Evolutionary conservation across 805 yeast species (phyloP), one percentile per base, ranked within the genome.

Genomic region (Saccharomycopsis amapae): DNA sequence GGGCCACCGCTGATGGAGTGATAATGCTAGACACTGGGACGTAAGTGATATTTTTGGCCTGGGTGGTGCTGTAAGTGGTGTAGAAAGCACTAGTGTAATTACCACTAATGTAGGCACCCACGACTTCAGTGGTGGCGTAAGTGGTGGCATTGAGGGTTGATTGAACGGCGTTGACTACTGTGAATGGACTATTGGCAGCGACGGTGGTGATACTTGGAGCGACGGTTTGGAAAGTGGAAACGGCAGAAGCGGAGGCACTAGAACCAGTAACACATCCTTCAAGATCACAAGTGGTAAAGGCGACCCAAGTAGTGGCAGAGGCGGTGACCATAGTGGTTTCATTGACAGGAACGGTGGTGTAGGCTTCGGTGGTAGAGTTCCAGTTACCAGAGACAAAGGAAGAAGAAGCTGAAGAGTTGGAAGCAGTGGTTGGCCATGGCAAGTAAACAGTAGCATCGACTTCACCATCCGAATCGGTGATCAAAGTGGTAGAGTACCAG

Each of bases 381-480:
- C 13, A 10, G 13, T n/a, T 15, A 38, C n/a, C 20, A 7, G 46
- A 20, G 9, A 20, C 22, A n/a, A 28, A 44, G 17, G 46, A 24
- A 19, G 38, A 19, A 28, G 33, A 37, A n/a, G 45, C 35, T 23
- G 26, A 34, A 17, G 31, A 17, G 17, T 39, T 32, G 26, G 18
- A 5, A 17, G 42, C 3, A 12, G 39, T 18, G 5, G 43, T 36
- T 34, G 52, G 52, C 26, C 35, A 41, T 20, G 52, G 52, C 12
- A 49, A 31, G 44, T 50, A 50, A 19, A 50, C 46, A 13, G 53
- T 50, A n/a, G 31, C 44, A 25, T 50, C 49, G 12, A 38, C 44
- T 6, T 50, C 51, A 3, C 38, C 38, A 26, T 44, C 51, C 15
- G 26, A 24, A 17, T 49, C 43, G 22, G 53, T 50, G 20, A 47